Percentiles rank a stretch among this genome's conserved stretches.
phyloP scores from a whole-genome alignment of 352 stramenopile genomes.

The Phytophthora vignae region DNA sequence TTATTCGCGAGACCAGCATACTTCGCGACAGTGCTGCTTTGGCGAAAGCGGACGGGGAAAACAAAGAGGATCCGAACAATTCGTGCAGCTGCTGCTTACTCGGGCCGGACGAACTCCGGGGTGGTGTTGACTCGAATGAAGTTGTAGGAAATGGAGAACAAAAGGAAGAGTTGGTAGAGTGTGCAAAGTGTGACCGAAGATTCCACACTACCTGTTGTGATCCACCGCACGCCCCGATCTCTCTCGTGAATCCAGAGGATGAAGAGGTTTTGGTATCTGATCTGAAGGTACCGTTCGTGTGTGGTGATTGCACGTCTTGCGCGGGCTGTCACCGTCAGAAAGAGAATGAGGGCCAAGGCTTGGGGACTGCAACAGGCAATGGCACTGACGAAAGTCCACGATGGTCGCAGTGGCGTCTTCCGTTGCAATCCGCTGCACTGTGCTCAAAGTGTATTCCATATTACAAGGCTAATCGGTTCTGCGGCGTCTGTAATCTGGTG shows the following conservation, averaged over 20 bases:
- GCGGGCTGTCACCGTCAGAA: conserved; percentile 53
- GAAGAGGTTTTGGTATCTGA: conserved; percentile 65
- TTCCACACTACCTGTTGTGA: conserved; percentile 86
- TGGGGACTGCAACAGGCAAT: neutral
- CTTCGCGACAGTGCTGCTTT: conserved; percentile 8
- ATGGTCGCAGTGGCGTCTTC: conserved; percentile 83
- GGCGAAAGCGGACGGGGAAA: neutral
- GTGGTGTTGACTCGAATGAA: conserved; percentile 20
- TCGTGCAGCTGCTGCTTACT: conserved; percentile 42
- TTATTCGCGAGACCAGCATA: conserved; percentile 38
- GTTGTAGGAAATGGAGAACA: neutral
- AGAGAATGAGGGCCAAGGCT: conserved; percentile 5
- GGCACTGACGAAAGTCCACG: conserved; percentile 2
- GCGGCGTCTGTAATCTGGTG: conserved; percentile 66
- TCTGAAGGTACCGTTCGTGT: conserved; percentile 76
- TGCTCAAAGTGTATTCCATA: conserved; percentile 68
- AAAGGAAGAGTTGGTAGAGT: conserved; percentile 60
- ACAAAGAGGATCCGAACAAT: neutral
- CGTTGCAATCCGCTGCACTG: conserved; percentile 66
- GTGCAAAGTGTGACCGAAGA: conserved; percentile 52
- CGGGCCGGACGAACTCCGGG: conserved; percentile 24
- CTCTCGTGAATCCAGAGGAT: conserved; percentile 66
- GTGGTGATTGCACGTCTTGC: conserved; percentile 67
- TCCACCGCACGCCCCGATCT: conserved; percentile 67
- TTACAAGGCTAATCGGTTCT: conserved; percentile 80